Base-by-base conservation (phyloP, 495 filamentous ascomycete genomes). In the Glutinoglossum americanum region DNA sequence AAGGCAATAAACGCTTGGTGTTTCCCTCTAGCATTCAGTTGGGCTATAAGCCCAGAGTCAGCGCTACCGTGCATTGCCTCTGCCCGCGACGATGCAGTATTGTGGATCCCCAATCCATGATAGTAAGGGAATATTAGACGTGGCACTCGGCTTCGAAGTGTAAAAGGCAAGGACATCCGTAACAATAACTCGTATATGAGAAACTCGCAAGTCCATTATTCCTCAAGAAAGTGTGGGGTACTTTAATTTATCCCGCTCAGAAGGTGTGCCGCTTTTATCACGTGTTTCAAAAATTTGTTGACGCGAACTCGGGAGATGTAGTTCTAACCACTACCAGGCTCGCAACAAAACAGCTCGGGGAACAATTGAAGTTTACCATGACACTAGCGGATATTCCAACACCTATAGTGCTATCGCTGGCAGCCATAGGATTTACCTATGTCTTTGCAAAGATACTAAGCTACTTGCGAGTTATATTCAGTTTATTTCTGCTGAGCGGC, bases 1-100 rank as follows among this genome's bases (percentile, higher is more conserved):
- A 98, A 70, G 10, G 93, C 92, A 62, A 98, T 80, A 63, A 83
- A 94, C 0, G 83, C 89, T 48, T 72, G 71, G 60, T 80, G 78
- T 48, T 64, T 59, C 56, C 61, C 62, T 32, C 15, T n/a, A 23
- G 19, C n/a, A 15, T 9, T 28, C 11, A 30, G 25, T 30, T 19
- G 25, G 11, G 23, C 26, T 28, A 11, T 5, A 17, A 21, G 26
- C 13, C 7, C 25, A 1, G 28, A 19, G 28, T 27, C 23, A 53
- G 49, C 23, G 15, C 23, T 53, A 19, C 49, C 49, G 26, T 53
- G 21, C 49, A 53, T 32, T 21, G 23, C 49, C 15, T 30, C 5
- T 53, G 25, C 17, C 26, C 49, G 49, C 49, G 30, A 17, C 4
- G 26, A n/a, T 10, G 13, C 47, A 6, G 25, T 49, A n/a, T 23